These are phyloP conservation scores for Angomonas ambiguus DNA, from an alignment of 208 protist species.

Conservation along the genomic window DNA sequence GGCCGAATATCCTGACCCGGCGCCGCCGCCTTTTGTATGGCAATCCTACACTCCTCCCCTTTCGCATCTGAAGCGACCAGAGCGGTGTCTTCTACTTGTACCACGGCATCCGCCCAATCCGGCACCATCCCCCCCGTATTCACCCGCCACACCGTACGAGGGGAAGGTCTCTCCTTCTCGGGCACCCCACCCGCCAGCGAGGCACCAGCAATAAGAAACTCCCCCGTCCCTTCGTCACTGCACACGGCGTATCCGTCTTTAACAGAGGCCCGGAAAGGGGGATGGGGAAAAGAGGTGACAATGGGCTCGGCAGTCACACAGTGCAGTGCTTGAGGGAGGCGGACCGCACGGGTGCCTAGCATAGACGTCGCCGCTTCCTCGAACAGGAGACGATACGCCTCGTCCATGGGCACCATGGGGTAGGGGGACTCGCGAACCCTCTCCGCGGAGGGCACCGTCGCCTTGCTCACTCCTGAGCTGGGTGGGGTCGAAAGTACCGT, in stretches of 20 bases:
- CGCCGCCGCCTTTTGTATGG: neutral
- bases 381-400: neutral
- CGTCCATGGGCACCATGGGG: constrained; percentile 3
- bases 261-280: neutral
- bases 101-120: neutral
- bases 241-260: constrained; percentile 3
- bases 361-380: neutral
- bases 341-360: neutral
- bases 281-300: neutral
- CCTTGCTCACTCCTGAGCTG: neutral
- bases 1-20: neutral
- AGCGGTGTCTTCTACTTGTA: neutral
- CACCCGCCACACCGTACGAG: neutral
- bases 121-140: constrained; percentile 2
- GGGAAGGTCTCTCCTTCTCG: neutral
- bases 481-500: neutral
- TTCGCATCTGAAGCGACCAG: neutral
- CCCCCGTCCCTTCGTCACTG: neutral
- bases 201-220: neutral
- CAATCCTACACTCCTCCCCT: neutral
- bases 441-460: neutral
- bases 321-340: neutral
- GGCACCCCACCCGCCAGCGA: neutral
- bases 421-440: neutral
- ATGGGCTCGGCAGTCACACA: neutral